Conservation (phyloP, 164 flowering plant genomes). For the Nymphaea thermarum region DNA sequence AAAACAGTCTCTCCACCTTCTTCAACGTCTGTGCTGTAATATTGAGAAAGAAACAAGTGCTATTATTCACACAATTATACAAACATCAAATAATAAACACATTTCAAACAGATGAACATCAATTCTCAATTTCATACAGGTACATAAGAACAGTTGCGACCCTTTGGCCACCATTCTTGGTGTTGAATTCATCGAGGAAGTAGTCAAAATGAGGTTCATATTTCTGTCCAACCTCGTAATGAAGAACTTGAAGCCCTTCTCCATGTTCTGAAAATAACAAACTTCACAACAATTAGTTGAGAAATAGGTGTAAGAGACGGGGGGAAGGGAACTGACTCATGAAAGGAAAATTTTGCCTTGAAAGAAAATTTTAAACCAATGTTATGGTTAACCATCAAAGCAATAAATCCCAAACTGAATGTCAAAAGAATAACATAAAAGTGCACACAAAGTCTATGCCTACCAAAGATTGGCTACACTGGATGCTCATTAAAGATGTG, state of each 20-base stretch:
- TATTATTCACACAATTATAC: neutral
- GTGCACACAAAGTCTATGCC: neutral
- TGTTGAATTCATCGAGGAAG: conserved; percentile 75
- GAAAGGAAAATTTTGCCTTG: neutral
- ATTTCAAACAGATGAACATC: neutral
- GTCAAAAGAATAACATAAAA: neutral
- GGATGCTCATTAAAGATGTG: neutral
- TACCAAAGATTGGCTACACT: neutral
- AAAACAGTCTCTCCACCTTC: conserved; percentile 98
- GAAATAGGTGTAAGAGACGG: neutral
- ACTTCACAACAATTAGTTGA: neutral
- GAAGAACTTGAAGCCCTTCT: conserved; percentile 93
- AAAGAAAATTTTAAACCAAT: neutral
- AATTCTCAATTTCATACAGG: conserved; percentile 38
- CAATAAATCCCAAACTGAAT: neutral
- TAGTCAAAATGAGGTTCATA: conserved; percentile 91
- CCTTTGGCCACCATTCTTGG: conserved; percentile 80
- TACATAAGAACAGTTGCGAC: conserved; percentile 92
- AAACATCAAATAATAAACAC: neutral
- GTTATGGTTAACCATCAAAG: neutral
- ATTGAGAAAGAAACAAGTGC: neutral
- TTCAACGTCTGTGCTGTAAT: conserved; percentile 85
- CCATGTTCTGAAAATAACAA: conserved; percentile 60
- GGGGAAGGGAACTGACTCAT: neutral
- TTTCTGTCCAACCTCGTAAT: conserved; percentile 88